A percentile compares a stretch with the other conserved stretches of the same genome.
Evolutionary conservation across 768 basidiomycete genomes (phyloP).

Genomic region (Thelephora aurantiotincta): DNA sequence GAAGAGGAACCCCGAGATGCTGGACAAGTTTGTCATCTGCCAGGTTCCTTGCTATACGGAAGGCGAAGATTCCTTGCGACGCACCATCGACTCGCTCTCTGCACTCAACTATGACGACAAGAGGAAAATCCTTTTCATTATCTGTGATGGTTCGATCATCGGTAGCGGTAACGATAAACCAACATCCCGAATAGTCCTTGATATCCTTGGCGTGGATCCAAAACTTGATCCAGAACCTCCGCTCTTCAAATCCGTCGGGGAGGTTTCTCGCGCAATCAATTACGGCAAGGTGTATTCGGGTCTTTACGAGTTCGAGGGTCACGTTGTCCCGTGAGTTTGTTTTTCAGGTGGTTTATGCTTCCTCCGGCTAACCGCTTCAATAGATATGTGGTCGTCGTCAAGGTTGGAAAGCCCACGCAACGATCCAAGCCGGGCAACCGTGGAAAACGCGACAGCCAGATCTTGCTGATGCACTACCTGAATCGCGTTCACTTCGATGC

Average conservation of each 20-base stretch:
- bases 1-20: constrained; percentile 73
- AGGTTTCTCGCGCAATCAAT: constrained; percentile 80
- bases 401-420: constrained; percentile 90
- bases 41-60: constrained; percentile 95
- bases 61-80: constrained; percentile 85
- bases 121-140: constrained; percentile 83
- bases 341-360: neutral
- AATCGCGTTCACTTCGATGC: constrained; percentile 92
- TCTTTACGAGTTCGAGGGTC: constrained; percentile 86
- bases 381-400: constrained; percentile 86
- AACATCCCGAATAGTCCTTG: constrained; percentile 83
- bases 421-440: constrained; percentile 87
- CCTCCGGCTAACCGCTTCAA: constrained; percentile 3
- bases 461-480: constrained; percentile 78
- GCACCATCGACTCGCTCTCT: constrained; percentile 85
- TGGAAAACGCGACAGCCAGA: constrained; percentile 91
- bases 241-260: constrained; percentile 83
- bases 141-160: constrained; percentile 94
- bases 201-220: constrained; percentile 86
- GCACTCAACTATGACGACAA: constrained; percentile 90
- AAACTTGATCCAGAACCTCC: constrained; percentile 84
- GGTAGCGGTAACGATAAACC: constrained; percentile 89
- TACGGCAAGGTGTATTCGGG: constrained; percentile 95
- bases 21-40: constrained; percentile 90
- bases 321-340: constrained; percentile 75